Base-by-base conservation (phyloP, 2,329 filamentous ascomycete species). In the Proliferodiscus dingleyae region DNA sequence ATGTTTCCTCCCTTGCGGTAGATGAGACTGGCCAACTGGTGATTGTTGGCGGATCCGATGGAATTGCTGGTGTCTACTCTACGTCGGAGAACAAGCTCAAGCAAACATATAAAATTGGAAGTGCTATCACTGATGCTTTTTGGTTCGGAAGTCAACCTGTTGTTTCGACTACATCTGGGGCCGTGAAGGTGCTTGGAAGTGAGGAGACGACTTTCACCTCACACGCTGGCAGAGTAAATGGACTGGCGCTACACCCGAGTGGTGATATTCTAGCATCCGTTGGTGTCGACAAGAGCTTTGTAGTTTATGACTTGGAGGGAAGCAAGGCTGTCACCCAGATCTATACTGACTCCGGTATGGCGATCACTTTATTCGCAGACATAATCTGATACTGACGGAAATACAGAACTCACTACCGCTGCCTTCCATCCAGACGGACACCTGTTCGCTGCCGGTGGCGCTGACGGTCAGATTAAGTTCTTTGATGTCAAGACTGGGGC, bases 351-450 rank as follows among this genome's bases (percentile, higher is more conserved):
- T 77, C 85, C 53, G 78, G 89, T 93, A 78, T 68, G 84, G 75
- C 28, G 24, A 34, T 34, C 2, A 15, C 10, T 15, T 29, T 15
- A 32, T 48, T 36, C 29, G 4, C 18, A 37, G 30, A 4, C 37
- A 15, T 15, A 10, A 33, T 32, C 21, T 16, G 22, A 46, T 33
- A 33, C 50, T 57, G 49, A 59, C 42, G 11, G 10, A 18, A 9
- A 7, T 13, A 24, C 37, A 65, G 62, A 60, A 54, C 54, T 65
- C 13, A 87, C 85, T 1, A 79, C 83, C 41, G 86, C 83, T 53
- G 80, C 85, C 26, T 97, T 98, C 75, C 93, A 98, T 64, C 93
- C 94, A 5, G 93, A 98, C 62, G 93, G 93, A n/a, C 88, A 96
- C 63, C 76, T 98, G 5, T 81, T 97, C 58, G 91, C 89, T 30